phyloP scores from a whole-genome alignment of 441 rosid species.

The Geranium incanum region DNA sequence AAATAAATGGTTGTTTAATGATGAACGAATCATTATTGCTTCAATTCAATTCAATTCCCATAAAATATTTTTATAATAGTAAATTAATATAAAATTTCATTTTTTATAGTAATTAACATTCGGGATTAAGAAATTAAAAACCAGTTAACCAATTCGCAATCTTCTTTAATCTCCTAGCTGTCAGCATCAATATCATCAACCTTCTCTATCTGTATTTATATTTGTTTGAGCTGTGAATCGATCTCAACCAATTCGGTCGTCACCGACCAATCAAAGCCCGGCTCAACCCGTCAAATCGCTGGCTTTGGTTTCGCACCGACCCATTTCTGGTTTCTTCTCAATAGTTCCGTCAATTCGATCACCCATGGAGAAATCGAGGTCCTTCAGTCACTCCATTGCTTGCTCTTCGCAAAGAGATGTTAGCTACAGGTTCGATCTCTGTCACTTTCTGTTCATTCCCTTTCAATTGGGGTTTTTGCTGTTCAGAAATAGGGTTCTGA shows the following conservation, averaged over 20 bases:
- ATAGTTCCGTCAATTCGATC: not conserved
- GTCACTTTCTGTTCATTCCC: not conserved
- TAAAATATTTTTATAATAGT: too few relatives aligned
- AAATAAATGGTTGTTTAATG: too few relatives aligned
- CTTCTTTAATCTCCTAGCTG: not conserved
- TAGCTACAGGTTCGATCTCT: slow-evolving; percentile 41
- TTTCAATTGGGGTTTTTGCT: too few relatives aligned
- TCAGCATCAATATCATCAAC: not conserved
- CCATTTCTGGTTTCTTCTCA: not conserved
- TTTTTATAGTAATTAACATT: too few relatives aligned
- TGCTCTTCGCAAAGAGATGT: slow-evolving; percentile 48
- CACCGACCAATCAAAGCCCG: not conserved
- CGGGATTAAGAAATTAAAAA: too few relatives aligned
- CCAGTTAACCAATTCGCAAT: too few relatives aligned
- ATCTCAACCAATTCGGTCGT: not conserved
- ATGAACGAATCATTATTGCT: too few relatives aligned
- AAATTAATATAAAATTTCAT: too few relatives aligned
- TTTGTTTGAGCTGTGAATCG: not conserved
- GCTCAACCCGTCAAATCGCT: not conserved
- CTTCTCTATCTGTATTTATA: not conserved
- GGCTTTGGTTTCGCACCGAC: slow-evolving; percentile 1
- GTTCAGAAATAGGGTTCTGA: too few relatives aligned
- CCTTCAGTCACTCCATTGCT: slow-evolving; percentile 25
- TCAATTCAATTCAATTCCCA: too few relatives aligned
- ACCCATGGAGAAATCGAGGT: not conserved